Percentiles rank a stretch among this genome's conserved stretches.
phyloP scores from a whole-genome alignment of 345 rosid species.

The Excoecaria cochinchinensis region DNA sequence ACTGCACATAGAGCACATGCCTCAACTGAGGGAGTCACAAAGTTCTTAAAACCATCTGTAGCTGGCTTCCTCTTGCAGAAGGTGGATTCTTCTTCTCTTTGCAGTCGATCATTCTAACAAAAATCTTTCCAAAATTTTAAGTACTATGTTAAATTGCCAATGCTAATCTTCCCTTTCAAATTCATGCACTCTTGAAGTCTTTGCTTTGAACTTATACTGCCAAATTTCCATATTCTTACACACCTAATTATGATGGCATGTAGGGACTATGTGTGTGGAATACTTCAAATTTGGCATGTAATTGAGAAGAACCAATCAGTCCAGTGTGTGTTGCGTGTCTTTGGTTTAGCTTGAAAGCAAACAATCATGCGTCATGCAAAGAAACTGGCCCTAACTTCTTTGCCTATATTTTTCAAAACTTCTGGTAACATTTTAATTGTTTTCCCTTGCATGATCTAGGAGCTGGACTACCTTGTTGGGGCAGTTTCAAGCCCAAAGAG shows the following conservation, averaged over 20 bases:
- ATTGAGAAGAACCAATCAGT: background rate
- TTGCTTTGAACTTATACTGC: too few relatives aligned
- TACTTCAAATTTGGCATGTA: background rate
- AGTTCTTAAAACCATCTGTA: constrained; percentile 84
- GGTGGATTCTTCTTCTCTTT: constrained; percentile 35
- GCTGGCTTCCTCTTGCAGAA: constrained; percentile 97
- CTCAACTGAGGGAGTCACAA: constrained; percentile 87
- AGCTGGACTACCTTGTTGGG: constrained; percentile 93
- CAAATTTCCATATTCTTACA: background rate
- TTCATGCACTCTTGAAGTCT: background rate
- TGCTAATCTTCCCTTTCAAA: background rate
- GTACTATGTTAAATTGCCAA: background rate
- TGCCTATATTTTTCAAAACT: background rate
- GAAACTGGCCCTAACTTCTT: background rate
- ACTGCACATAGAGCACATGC: constrained; percentile 96
- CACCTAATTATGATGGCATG: background rate
- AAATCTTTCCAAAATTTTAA: too few relatives aligned
- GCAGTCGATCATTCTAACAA: background rate
- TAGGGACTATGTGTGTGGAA: background rate
- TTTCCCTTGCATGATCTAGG: constrained; percentile 42
- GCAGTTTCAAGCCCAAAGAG: constrained; percentile 87
- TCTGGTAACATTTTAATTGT: background rate
- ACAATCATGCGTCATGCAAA: background rate
- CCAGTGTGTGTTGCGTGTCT: background rate
- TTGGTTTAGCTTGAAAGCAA: background rate